phyloP scores from a whole-genome alignment of 805 yeast species.

The Lachancea cidri region DNA sequence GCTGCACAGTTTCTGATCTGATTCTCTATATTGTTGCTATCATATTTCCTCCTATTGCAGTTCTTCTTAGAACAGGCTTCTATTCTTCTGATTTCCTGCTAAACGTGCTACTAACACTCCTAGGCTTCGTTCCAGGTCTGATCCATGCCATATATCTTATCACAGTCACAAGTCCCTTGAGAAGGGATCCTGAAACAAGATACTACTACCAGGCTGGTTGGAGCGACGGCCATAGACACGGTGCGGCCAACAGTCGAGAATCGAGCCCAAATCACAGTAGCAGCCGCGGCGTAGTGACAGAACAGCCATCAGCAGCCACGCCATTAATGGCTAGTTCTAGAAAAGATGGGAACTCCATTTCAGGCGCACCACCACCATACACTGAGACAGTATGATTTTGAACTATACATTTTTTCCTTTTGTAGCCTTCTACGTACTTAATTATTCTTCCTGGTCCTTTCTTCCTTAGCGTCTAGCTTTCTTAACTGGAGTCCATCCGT shows the following conservation, averaged over 20 bases:
- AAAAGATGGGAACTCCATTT: neutral
- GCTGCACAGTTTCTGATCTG: constrained; percentile 42
- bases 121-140: constrained; percentile 76
- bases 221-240: constrained; percentile 24
- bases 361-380: constrained; percentile 18
- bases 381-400: constrained; percentile 6
- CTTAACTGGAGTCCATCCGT: neutral
- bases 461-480: neutral
- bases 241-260: constrained; percentile 1
- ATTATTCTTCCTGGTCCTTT: neutral
- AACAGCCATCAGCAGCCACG: constrained; percentile 4
- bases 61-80: constrained; percentile 57
- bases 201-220: constrained; percentile 32
- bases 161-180: constrained; percentile 28
- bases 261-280: constrained; percentile 1
- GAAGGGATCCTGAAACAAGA: constrained; percentile 21
- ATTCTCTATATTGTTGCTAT: constrained; percentile 54
- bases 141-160: constrained; percentile 56
- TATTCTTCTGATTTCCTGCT: constrained; percentile 51
- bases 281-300: neutral
- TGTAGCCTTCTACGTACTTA: neutral
- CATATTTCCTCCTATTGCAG: constrained; percentile 72
- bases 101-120: constrained; percentile 59
- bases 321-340: neutral
- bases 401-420: neutral